Evolutionary conservation across 2,329 filamentous ascomycete genomes (phyloP), one percentile per base, ranked within the genome.

Genomic region (Phoma herbarum): DNA sequence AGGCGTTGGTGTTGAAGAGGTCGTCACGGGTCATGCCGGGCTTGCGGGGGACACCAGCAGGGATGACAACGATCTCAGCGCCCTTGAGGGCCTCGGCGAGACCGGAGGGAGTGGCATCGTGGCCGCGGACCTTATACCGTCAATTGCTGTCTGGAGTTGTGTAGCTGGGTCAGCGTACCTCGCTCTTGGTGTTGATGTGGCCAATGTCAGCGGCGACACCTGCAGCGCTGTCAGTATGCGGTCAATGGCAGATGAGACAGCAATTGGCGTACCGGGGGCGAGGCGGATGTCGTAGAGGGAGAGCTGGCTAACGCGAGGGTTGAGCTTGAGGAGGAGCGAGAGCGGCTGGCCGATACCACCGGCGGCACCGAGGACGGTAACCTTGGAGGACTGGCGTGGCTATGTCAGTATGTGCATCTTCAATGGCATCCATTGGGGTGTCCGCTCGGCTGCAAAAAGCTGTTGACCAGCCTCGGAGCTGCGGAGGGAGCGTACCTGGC

Each of bases 1-100:
- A 96, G 81, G 95, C 95, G 83, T 99, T 99, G 87, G 94, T 99
- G 89, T 98, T 98, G 93, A 99, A 99, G 67, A 99, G 90, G 80
- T 99, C 94, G 83, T 99, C 95, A 86, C 95, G 93, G 84, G 91
- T 96, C 95, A 99, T 99, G 83, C 95, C 95, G 80, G 95, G 95
- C 88, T 97, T 97, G 84, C 95, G 93, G 78, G 95, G 95, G 70
- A 99, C 94, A 86, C 95, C 95, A 76, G 95, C 95, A 77, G 95
- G 95, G 81, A 99, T 98, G 78, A 99, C 88, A 77, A 99, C 92
- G 73, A 99, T 89, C 82, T 98, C 93, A 76, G 93, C 85, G 78
- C 87, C 93, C 84, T 91, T 90, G 80, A 99, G 88, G 76, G 89
- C 90, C 67, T 85, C 86, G 73, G 86, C 86, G 64, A 98, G 90